Evolutionary conservation across 75 land plant species (phyloP).

Genomic region (Cunninghamia lanceolata): DNA sequence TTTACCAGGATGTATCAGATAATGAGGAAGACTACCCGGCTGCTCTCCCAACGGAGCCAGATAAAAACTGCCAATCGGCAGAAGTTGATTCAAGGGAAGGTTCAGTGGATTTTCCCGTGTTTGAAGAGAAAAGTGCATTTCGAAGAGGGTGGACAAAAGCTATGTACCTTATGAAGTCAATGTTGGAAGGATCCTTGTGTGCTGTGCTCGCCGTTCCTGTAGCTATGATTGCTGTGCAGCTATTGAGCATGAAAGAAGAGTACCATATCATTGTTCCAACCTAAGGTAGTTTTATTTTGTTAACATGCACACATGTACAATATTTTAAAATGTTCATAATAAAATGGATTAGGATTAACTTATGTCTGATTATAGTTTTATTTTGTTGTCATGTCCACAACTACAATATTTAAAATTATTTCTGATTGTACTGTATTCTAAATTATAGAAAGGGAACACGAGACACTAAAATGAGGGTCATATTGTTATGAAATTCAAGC

Average conservation of each 20-base stretch:
- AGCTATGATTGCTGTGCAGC: slow-evolving; percentile 1
- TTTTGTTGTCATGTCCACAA: no score
- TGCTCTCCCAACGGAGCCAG: not conserved
- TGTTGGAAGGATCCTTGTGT: not conserved
- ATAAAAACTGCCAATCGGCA: not conserved
- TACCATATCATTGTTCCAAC: slow-evolving; percentile 10
- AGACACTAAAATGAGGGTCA: not conserved
- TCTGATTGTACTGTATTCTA: no score
- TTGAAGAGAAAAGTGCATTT: not conserved
- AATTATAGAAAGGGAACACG: not conserved
- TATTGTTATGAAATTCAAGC: not conserved
- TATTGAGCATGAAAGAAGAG: slow-evolving; percentile 2
- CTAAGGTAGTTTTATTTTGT: not conserved
- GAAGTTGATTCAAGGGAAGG: not conserved
- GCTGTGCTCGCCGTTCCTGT: slow-evolving; percentile 6
- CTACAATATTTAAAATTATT: no score
- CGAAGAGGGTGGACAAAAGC: not conserved
- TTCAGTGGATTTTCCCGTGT: not conserved
- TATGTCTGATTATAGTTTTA: no score
- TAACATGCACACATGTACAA: not conserved
- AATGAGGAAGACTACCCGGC: not conserved
- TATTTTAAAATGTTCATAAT: not conserved
- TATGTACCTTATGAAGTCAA: not conserved
- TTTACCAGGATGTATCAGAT: not conserved
- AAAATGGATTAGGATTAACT: no score